Conservation (phyloP, 2,329 filamentous ascomycete genomes). For the Fusarium albosuccineum region DNA sequence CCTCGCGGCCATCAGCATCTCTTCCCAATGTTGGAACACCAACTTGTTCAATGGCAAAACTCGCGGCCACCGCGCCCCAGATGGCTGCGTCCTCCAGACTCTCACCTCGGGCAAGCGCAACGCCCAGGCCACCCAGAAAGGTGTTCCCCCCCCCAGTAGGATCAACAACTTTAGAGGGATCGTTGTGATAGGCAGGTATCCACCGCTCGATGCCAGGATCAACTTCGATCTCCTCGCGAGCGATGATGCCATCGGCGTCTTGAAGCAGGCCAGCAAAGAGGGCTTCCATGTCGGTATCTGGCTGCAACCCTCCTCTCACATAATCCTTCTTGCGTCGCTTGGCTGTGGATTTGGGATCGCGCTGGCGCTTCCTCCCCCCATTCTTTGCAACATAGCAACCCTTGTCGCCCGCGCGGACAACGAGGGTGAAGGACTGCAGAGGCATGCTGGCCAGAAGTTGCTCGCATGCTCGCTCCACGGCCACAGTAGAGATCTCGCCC, state of each 20-base stretch:
- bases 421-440: conserved; percentile 73
- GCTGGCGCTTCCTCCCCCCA: conserved; percentile 63
- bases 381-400: conserved; percentile 76
- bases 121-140: conserved; percentile 76
- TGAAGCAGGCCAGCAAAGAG: conserved; percentile 71
- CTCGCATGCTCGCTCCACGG: conserved; percentile 71
- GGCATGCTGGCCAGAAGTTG: conserved; percentile 74
- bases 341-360: conserved; percentile 39
- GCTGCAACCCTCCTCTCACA: conserved; percentile 65
- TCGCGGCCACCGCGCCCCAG: conserved; percentile 86
- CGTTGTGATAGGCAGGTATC: conserved; percentile 81
- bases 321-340: conserved; percentile 60
- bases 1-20: conserved; percentile 63
- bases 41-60: conserved; percentile 95
- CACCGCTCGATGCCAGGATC: conserved; percentile 77
- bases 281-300: conserved; percentile 73
- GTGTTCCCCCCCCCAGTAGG: conserved; percentile 95
- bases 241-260: conserved; percentile 65
- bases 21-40: conserved; percentile 76
- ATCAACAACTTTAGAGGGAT: conserved; percentile 76
- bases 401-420: conserved; percentile 78
- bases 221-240: conserved; percentile 70
- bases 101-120: conserved; percentile 71
- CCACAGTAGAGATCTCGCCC: conserved; percentile 64
- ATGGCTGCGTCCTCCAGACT: conserved; percentile 77